phyloP scores from a whole-genome alignment of 2,329 filamentous ascomycete genomes.

The Colletotrichum sublineola region DNA sequence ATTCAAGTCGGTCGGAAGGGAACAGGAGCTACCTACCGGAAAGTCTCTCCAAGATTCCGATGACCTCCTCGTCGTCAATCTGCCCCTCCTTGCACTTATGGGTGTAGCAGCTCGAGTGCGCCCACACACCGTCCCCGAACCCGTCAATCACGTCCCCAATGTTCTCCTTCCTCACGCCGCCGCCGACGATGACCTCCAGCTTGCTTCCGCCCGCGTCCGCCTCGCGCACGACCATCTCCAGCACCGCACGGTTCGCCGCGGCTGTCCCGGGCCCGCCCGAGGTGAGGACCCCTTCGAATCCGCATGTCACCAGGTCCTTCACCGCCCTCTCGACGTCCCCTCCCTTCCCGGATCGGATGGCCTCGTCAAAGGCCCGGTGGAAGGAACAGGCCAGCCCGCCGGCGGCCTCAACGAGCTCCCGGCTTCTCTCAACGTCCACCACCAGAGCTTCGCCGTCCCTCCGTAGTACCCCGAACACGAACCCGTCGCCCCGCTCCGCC shows the following conservation, averaged over 20 bases:
- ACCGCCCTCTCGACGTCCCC: slow-evolving; percentile 48
- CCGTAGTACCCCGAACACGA: slow-evolving; percentile 66
- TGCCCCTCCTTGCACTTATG: slow-evolving; percentile 27
- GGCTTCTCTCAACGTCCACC: slow-evolving; percentile 59
- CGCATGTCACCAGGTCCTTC: slow-evolving; percentile 54
- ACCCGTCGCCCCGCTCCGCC: slow-evolving; percentile 62
- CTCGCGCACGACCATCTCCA: slow-evolving; percentile 54
- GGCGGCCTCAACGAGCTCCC: slow-evolving; percentile 57
- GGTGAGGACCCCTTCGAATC: slow-evolving; percentile 66
- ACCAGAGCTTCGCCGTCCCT: slow-evolving; percentile 34
- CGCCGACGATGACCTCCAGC: slow-evolving; percentile 66
- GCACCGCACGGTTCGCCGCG: slow-evolving; percentile 53
- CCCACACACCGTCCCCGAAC: slow-evolving; percentile 53
- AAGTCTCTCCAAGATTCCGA: slow-evolving; percentile 36
- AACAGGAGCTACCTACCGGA: not conserved
- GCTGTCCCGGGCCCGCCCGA: slow-evolving; percentile 63
- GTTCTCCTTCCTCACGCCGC: slow-evolving; percentile 62
- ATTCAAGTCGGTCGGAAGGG: no score
- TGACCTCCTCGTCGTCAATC: slow-evolving; percentile 37
- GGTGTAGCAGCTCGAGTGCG: slow-evolving; percentile 63
- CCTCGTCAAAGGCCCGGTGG: slow-evolving; percentile 68
- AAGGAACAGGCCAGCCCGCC: slow-evolving; percentile 62
- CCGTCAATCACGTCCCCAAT: slow-evolving; percentile 48
- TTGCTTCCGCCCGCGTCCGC: slow-evolving; percentile 37
- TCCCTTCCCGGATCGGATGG: slow-evolving; percentile 50